Base-by-base conservation (phyloP, 257 asterid species). In the Anisodus acutangulus region DNA sequence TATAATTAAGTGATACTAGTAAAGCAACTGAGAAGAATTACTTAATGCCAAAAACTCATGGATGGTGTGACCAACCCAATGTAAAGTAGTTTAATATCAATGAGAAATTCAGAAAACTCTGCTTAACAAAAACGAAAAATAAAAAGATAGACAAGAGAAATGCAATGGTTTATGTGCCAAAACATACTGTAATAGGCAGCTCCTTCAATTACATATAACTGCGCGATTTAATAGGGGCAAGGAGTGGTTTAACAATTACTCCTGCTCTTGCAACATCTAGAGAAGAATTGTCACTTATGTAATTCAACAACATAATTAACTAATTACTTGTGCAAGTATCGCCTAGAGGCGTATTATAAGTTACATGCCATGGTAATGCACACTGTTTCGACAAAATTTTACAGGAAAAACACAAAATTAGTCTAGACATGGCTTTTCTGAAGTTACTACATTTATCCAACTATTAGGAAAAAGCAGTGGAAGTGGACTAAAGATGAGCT, bases 401-500 rank as follows among this genome's bases (percentile, higher is more conserved):
- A 78, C 64, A 78, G 11, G 49, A 54, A 78, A 37, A 78, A 13
- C 49, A 53, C 15, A 53, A 49, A 51, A 7, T 8, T 78, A 53
- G 64, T 16, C 8, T 41, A 78, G 82, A 78, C 82, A 8, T 7
- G 8, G 26, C 9, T 76, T 76, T 26, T 51, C 2, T 53, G 22
- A 76, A 82, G 79, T 5, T 37, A 9, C 57, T 80, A 41, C 10
- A 37, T 79, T 1, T 2, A 12, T 49, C 19, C 54, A 19, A 74
- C 15, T 54, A 12, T 54, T 54, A 31, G 35, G 35, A 31, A 15
- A 66, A 9, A 63, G 4, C 47, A 17, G 63, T 60, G 78, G 49
- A 43, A 16, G 10, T 45, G 76, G 76, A 60, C 47, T 63, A 62
- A 63, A 4, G 66, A 78, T 22, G 64, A 78, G 66, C 49, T 78